Percentiles rank a stretch among this genome's conserved stretches.
Conservation (phyloP, 306 rosid genomes). For the Pyrus bretschneideri region DNA sequence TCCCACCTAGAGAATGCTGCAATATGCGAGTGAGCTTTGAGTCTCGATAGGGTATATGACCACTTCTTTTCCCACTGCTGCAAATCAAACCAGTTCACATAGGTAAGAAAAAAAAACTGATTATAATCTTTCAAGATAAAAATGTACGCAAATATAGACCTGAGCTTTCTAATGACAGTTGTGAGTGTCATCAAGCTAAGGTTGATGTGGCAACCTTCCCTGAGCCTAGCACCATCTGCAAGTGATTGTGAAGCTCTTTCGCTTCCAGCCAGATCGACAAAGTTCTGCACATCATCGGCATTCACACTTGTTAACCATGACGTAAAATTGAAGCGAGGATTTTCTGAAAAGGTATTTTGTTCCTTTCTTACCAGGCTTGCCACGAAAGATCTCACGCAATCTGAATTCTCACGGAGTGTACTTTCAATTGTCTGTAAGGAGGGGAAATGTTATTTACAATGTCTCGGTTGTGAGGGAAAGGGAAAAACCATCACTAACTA, state of each 20-base stretch:
- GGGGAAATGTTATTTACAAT: slow-evolving; percentile 7
- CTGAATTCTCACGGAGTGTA: slow-evolving; percentile 75
- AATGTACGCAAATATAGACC: slow-evolving; percentile 33
- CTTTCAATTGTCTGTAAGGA: slow-evolving; percentile 80
- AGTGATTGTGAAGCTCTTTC: slow-evolving; percentile 99
- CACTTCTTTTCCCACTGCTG: slow-evolving; percentile 91
- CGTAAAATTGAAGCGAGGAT: slow-evolving; percentile 1
- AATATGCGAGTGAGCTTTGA: slow-evolving; percentile 96
- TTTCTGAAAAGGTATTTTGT: neutral
- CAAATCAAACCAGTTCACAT: slow-evolving; percentile 9
- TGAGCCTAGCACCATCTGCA: slow-evolving; percentile 92
- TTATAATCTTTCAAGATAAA: neutral
- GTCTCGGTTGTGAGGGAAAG: neutral
- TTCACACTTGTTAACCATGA: neutral
- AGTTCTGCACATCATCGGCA: slow-evolving; percentile 52
- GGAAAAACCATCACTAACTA: neutral
- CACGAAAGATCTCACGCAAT: slow-evolving; percentile 78
- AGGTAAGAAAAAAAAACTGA: slow-evolving; percentile 2
- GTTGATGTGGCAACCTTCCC: slow-evolving; percentile 99
- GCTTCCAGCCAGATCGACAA: slow-evolving; percentile 98
- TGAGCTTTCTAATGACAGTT: slow-evolving; percentile 96
- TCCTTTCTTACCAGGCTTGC: slow-evolving; percentile 80
- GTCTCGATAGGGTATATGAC: slow-evolving; percentile 95
- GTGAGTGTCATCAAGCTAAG: slow-evolving; percentile 99
- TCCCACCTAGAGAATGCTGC: slow-evolving; percentile 99